Evolutionary conservation across 441 rosid species (phyloP).

Genomic region (Syzygium syzygioides): DNA sequence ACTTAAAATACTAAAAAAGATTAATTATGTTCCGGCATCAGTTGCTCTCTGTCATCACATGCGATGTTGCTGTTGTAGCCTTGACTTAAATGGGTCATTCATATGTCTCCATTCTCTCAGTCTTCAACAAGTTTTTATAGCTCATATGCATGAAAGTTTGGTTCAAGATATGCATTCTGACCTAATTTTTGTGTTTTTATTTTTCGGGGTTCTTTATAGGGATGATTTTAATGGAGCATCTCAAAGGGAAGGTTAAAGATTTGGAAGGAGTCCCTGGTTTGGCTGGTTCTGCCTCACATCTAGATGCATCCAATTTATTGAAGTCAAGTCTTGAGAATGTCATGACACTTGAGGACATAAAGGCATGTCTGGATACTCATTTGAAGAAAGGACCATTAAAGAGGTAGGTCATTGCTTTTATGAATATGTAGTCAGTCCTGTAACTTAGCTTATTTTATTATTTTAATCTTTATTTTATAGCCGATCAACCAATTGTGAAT

Average conservation of each 20-base stretch:
- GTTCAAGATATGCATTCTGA: background rate
- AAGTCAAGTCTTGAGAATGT: constrained; percentile 14
- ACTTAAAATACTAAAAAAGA: background rate
- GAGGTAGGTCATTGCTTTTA: constrained; percentile 19
- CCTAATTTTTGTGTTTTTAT: background rate
- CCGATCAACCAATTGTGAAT: background rate
- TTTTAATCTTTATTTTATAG: background rate
- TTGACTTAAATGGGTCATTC: background rate
- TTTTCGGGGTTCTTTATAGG: constrained; percentile 10
- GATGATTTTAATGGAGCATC: constrained; percentile 38
- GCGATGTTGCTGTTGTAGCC: background rate
- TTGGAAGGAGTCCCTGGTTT: constrained; percentile 14
- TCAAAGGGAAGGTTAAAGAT: constrained; percentile 30
- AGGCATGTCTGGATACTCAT: constrained; percentile 15
- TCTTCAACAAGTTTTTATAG: too few relatives aligned
- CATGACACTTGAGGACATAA: constrained; percentile 33
- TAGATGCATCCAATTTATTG: constrained; percentile 30
- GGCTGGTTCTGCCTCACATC: constrained; percentile 13
- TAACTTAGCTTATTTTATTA: background rate
- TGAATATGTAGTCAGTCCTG: background rate
- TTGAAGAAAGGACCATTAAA: constrained; percentile 16
- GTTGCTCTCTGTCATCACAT: background rate
- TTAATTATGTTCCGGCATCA: background rate
- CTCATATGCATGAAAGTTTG: background rate
- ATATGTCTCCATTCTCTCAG: background rate